Percentiles rank a stretch among this genome's conserved stretches.
Evolutionary conservation across 257 asterid genomes (phyloP).

Genomic region (Rhazya stricta): DNA sequence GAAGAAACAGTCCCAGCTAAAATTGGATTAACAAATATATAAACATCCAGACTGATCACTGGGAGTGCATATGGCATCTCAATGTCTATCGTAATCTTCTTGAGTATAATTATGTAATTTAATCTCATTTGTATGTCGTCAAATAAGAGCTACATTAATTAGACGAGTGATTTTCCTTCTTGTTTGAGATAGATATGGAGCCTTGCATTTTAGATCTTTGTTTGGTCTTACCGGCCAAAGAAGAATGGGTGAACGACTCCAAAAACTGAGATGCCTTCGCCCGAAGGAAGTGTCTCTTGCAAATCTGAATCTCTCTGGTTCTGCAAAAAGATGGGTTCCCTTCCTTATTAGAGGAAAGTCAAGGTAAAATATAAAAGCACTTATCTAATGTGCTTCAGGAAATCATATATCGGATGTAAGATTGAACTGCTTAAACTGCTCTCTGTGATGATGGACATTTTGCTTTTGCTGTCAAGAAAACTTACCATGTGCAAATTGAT

Average conservation of each 20-base stretch:
- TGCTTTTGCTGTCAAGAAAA: background rate
- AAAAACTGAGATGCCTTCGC: constrained; percentile 49
- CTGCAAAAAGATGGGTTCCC: constrained; percentile 20
- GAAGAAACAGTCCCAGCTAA: background rate
- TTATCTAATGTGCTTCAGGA: background rate
- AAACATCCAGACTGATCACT: background rate
- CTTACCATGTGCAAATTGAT: constrained; percentile 54
- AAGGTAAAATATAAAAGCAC: background rate
- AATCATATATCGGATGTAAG: background rate
- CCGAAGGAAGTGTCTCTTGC: constrained; percentile 64
- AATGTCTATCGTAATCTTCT: background rate
- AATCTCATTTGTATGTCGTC: background rate
- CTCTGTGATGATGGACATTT: background rate
- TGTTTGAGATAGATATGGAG: background rate
- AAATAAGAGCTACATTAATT: background rate
- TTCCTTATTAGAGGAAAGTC: background rate
- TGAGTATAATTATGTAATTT: background rate
- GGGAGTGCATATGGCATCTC: background rate
- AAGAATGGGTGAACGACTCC: constrained; percentile 45
- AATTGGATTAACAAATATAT: background rate
- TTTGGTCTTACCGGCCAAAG: constrained; percentile 38
- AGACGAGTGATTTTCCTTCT: background rate
- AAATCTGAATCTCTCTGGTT: constrained; percentile 54
- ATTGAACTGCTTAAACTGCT: background rate
- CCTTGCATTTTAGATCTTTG: background rate